phyloP scores from a whole-genome alignment of 768 basidiomycete genomes.

The Tricholoma saponaceum region DNA sequence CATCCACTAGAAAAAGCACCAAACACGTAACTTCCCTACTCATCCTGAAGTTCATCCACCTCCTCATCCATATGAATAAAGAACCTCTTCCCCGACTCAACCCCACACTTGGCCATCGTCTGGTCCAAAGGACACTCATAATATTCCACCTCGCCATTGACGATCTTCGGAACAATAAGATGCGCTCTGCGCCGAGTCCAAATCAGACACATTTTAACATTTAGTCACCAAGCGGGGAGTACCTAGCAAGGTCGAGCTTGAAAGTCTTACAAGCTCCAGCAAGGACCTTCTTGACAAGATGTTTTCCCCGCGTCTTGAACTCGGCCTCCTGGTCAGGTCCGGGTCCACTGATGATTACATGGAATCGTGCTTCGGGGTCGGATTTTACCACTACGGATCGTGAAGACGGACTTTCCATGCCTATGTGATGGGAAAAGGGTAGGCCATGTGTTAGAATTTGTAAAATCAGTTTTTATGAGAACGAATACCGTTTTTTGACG shows the following conservation, averaged over 20 bases:
- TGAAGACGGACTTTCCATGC: background rate
- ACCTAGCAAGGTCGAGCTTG: background rate
- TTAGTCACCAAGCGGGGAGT: background rate
- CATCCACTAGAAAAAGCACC: background rate
- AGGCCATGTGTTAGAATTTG: background rate
- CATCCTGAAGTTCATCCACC: background rate
- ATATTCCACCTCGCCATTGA: background rate
- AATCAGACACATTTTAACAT: background rate
- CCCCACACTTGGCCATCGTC: background rate
- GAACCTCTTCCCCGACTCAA: background rate
- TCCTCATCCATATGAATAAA: background rate
- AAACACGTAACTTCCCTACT: background rate
- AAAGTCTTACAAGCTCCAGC: slow-evolving; percentile 1
- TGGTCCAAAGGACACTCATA: background rate
- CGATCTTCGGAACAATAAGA: background rate
- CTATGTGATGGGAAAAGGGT: background rate
- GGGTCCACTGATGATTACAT: background rate
- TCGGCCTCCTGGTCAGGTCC: background rate
- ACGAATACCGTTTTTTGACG: background rate
- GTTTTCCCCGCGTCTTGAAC: slow-evolving; percentile 3
- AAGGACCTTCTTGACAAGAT: slow-evolving; percentile 1
- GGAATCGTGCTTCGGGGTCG: background rate
- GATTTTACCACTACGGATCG: background rate
- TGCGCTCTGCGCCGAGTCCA: background rate
- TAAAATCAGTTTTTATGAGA: too few relatives aligned